Conservation (phyloP, 352 stramenopile species). For the Globisporangium rhizosaccharum region DNA sequence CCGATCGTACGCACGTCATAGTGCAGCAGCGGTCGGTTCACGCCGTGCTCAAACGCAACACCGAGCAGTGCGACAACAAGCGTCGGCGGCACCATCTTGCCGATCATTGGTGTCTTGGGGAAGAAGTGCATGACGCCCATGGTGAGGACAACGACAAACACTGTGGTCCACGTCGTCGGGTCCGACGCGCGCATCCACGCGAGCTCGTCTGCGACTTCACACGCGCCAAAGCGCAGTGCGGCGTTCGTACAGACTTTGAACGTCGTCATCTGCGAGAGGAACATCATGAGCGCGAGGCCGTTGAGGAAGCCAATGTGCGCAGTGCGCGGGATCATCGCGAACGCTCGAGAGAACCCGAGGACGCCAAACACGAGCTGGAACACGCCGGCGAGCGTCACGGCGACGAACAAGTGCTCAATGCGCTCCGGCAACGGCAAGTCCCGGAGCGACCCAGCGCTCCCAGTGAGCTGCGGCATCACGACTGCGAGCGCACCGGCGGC, state of each 20-base stretch:
- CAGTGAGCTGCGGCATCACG: slow-evolving; percentile 85
- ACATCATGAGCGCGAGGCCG: slow-evolving; percentile 93
- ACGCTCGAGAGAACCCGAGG: slow-evolving; percentile 84
- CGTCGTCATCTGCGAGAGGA: slow-evolving; percentile 90
- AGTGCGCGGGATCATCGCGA: slow-evolving; percentile 91
- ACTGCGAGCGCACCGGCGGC: slow-evolving; percentile 89
- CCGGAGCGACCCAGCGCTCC: slow-evolving; percentile 33
- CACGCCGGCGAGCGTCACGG: slow-evolving; percentile 79
- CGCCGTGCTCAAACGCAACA: slow-evolving; percentile 82
- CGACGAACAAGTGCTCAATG: slow-evolving; percentile 83
- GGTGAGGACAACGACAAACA: slow-evolving; percentile 68
- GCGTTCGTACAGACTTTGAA: slow-evolving; percentile 77
- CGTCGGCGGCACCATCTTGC: slow-evolving; percentile 70
- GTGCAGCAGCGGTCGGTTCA: slow-evolving; percentile 68
- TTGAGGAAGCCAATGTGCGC: slow-evolving; percentile 97
- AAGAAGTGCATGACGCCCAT: slow-evolving; percentile 88
- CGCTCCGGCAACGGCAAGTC: slow-evolving; percentile 67
- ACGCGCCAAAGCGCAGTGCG: slow-evolving; percentile 66
- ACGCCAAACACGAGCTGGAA: slow-evolving; percentile 84
- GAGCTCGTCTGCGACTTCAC: slow-evolving; percentile 54
- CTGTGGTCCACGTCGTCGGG: slow-evolving; percentile 52
- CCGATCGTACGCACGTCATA: slow-evolving; percentile 79
- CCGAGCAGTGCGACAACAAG: slow-evolving; percentile 73
- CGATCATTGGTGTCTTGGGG: slow-evolving; percentile 49
- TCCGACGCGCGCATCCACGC: slow-evolving; percentile 67